Evolutionary conservation across 345 rosid species (phyloP), one percentile per base, ranked within the genome.

Genomic region (Excoecaria cochinchinensis): DNA sequence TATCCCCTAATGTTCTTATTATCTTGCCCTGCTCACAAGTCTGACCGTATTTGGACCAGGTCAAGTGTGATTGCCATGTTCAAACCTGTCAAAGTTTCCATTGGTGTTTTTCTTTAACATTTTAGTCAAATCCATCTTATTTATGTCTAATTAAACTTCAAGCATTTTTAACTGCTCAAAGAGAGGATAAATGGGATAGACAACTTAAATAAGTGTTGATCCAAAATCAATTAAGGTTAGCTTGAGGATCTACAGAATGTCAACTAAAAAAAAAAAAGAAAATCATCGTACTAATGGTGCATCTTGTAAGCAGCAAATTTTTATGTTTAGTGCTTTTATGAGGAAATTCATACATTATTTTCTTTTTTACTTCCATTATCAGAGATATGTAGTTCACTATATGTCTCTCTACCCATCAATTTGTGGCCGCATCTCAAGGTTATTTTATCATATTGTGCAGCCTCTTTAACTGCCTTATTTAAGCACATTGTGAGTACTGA

Each of bases 381-480:
- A 56, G 5, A 25, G 12, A 6, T 5, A 3, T 57, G 42, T 19
- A 21, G 44, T 62, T 42, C 36, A 15, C 6, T 61, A 5, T 31
- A 21, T 24, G 31, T 22, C 42, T n/a, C 42, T 25, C 16, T 55
- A 48, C 16, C 5, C 16, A 4, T 11, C 24, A 5, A 42, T 59
- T 19, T 44, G 3, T 44, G 51, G 60, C 15, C 8, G n/a, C 6
- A 21, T 24, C 62, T 68, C 52, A 61, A 61, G 40, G 22, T 31
- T 72, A 50, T 44, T 19, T 46, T 68, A 22, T 69, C 58, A 56
- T 83, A 70, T 71, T 71, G 6, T 85, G 82, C 88, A 96, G 98
- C 90, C 73, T 90, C 97, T 38, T 87, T 91, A 74, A 86, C 94
- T 63, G 95, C 97, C 24, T 83, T 96, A 78, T 96, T 96, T 83